phyloP scores from a whole-genome alignment of 345 rosid genomes.

The Physaria fendleri region DNA sequence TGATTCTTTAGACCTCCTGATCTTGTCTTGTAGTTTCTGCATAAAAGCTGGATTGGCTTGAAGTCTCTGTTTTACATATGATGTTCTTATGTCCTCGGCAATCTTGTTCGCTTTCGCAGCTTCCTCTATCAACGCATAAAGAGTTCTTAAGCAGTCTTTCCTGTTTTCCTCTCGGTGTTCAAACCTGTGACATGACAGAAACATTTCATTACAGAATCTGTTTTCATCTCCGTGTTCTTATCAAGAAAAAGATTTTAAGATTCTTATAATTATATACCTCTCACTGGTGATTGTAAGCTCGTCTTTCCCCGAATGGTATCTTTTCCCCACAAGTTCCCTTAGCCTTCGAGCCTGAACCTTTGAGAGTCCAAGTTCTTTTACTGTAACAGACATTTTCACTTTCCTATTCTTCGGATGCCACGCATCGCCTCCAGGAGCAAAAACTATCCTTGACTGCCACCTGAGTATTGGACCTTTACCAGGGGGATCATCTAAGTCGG shows the following conservation, averaged over 20 bases:
- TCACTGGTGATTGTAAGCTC: constrained; percentile 93
- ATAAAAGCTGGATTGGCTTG: constrained; percentile 77
- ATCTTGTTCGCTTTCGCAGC: constrained; percentile 74
- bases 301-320: constrained; percentile 92
- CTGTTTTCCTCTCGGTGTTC: constrained; percentile 96
- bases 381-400: constrained; percentile 86
- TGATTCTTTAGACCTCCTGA: constrained; percentile 37
- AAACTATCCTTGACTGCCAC: constrained; percentile 83
- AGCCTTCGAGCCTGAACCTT: constrained; percentile 67
- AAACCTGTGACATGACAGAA: constrained; percentile 46
- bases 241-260: too few species aligned
- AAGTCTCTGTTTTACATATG: constrained; percentile 73
- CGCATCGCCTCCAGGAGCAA: constrained; percentile 90
- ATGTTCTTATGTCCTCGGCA: constrained; percentile 62
- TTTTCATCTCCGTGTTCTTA: too few species aligned
- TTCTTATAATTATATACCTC: constrained; percentile 43
- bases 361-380: constrained; percentile 92
- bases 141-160: constrained; percentile 85
- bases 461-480: constrained; percentile 89
- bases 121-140: constrained; percentile 73
- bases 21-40: constrained; percentile 73
- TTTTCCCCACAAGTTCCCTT: constrained; percentile 74
- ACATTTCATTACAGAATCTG: too few species aligned
- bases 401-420: constrained; percentile 99
- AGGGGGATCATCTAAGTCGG: constrained; percentile 66